Base-by-base conservation (phyloP, 2,329 filamentous ascomycete genomes). In the Xylaria sp. region DNA sequence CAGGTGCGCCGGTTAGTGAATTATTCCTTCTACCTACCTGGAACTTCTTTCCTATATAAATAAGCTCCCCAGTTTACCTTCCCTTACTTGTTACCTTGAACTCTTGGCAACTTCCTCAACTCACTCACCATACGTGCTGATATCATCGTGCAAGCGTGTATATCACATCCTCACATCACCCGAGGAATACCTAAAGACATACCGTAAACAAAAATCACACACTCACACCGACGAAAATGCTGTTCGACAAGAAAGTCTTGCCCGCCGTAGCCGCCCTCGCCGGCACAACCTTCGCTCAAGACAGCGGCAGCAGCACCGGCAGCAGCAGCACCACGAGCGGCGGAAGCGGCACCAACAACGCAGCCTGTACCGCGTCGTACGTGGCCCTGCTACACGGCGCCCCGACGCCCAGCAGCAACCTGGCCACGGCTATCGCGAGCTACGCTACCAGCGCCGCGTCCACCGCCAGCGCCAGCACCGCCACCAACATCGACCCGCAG, bases 391-490 rank as follows among this genome's bases (percentile, higher is more conserved):
- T 69, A 18, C 15, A n/a, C 0, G 48, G n/a, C 18, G 60, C 58
- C 3, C 71, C 71, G 3, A 71, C 58, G 6, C 71, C 71, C 3
- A n/a, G n/a, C 18, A 25, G 61, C n/a, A 23, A 57, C 23, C 71
- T 72, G 31, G 68, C 57, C 4, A 28, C 52, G 4, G 69, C 71
- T 33, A 58, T 72, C 64, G 68, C 68, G 28, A 70, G 64, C 64
- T 72, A 64, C 39, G 70, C 70, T 6, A 62, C 20, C 60, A 28
- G 12, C 4, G 49, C 48, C 1, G 9, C 0, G 7, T n/a, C 20
- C 9, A 55, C 25, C 5, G 25, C 23, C 36, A 15, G 23, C 5
- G 39, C 57, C 36, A 4, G 10, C 46, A 15, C n/a, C 33, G 18
- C 15, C 43, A 15, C 0, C 43, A 31, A 36, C n/a, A 15, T 36